phyloP scores from a whole-genome alignment of 495 filamentous ascomycete genomes.

The Aspergillus saccharolyticus region DNA sequence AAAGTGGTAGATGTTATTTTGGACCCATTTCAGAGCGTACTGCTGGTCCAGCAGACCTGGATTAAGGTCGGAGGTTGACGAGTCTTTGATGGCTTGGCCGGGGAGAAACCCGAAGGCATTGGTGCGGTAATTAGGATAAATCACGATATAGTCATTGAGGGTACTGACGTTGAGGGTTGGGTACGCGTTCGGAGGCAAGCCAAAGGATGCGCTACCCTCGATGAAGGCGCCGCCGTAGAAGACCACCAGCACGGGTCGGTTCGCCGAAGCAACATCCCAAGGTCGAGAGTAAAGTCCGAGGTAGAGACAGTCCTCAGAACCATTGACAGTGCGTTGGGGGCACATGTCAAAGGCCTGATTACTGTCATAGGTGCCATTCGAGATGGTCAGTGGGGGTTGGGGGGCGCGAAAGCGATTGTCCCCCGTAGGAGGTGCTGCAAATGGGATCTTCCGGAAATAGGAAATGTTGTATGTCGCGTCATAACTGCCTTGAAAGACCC shows the following conservation, averaged over 20 bases:
- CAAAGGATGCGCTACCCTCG: conserved; percentile 49
- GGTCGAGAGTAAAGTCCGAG: conserved; percentile 55
- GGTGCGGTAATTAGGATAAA: conserved; percentile 51
- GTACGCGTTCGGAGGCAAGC: conserved; percentile 50
- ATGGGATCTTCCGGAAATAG: conserved; percentile 55
- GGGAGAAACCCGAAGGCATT: conserved; percentile 58
- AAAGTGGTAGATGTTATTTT: conserved; percentile 45
- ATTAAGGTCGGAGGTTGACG: conserved; percentile 45
- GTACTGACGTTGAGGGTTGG: conserved; percentile 49
- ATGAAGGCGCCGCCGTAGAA: conserved; percentile 63
- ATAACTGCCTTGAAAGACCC: conserved; percentile 55
- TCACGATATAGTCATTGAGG: conserved; percentile 45
- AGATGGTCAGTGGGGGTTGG: conserved; percentile 44
- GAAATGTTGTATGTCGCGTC: conserved; percentile 45
- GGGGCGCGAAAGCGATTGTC: conserved; percentile 53
- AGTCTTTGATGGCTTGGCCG: conserved; percentile 45
- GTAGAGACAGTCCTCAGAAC: conserved; percentile 59
- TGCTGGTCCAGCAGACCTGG: conserved; percentile 46
- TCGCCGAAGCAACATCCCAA: conserved; percentile 35
- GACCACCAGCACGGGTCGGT: conserved; percentile 52
- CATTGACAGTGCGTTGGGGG: conserved; percentile 53
- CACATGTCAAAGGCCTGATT: conserved; percentile 54
- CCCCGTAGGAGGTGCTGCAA: conserved; percentile 51
- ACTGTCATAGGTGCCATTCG: conserved; percentile 50
- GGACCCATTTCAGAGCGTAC: conserved; percentile 52